Evolutionary conservation across 176 grass and related monocot genomes (phyloP).

Genomic region (Ensete glaucum): DNA sequence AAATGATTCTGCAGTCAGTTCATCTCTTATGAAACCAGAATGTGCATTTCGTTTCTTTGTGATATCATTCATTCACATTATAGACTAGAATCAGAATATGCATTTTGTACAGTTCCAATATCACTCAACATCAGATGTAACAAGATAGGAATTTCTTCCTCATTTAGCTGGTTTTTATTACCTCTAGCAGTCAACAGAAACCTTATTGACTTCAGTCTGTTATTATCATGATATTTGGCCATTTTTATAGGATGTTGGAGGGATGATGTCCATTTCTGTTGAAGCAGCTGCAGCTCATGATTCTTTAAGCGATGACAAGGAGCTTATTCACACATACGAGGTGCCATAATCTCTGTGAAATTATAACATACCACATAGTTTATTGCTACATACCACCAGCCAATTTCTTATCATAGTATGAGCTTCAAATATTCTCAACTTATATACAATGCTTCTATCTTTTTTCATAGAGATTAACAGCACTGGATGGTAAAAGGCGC

Average conservation of each 20-base stretch:
- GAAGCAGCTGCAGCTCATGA: conserved; percentile 86
- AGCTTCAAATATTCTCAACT: conserved; percentile 18
- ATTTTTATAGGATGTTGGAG: conserved; percentile 70
- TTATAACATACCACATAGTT: conserved; percentile 19
- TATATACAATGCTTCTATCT: conserved; percentile 19
- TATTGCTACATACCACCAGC: background rate
- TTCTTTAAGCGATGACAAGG: conserved; percentile 83
- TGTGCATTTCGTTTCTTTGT: conserved; percentile 15
- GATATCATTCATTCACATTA: too few species aligned
- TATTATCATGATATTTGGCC: conserved; percentile 17
- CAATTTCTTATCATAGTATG: conserved; percentile 9
- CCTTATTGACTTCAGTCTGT: background rate
- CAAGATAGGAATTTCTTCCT: background rate
- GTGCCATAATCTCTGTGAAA: conserved; percentile 39
- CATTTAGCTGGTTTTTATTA: background rate
- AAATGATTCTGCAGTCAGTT: background rate
- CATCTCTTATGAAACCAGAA: background rate
- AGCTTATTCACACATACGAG: conserved; percentile 96
- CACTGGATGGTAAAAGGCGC: conserved; percentile 96
- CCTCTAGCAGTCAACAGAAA: background rate
- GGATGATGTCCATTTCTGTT: conserved; percentile 99
- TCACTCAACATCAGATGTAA: background rate
- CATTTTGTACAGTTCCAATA: background rate
- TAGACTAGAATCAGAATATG: background rate
- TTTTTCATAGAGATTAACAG: conserved; percentile 68